Percentiles rank a stretch among this genome's conserved stretches.
Evolutionary conservation across 768 basidiomycete species (phyloP).

Genomic region (Rhodotorula diobovata): DNA sequence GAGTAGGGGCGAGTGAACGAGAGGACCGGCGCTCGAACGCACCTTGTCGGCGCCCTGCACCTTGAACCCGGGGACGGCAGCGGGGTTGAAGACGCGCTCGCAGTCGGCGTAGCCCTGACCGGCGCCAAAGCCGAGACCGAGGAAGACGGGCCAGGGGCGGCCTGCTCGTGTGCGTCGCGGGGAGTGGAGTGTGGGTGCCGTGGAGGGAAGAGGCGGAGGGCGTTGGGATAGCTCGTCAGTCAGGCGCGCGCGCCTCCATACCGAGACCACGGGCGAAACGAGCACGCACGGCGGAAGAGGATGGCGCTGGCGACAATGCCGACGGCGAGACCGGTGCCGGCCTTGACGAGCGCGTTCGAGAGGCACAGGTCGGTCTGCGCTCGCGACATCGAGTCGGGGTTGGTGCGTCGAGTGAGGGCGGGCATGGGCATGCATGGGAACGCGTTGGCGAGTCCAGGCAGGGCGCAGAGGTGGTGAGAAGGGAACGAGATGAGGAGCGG

Average conservation of each 20-base stretch:
- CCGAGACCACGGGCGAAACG: neutral
- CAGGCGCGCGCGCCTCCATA: neutral
- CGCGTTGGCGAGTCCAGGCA: no score
- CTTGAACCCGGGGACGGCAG: constrained; percentile 65
- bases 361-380: constrained; percentile 49
- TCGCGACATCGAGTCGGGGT: neutral
- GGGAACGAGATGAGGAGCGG: no score
- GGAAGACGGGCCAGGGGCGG: constrained; percentile 85
- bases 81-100: constrained; percentile 86
- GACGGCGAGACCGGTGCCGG: constrained; percentile 80
- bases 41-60: constrained; percentile 4
- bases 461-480: constrained; percentile 3
- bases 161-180: constrained; percentile 52
- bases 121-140: constrained; percentile 69
- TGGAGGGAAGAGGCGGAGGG: neutral
- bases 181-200: neutral
- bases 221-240: neutral
- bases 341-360: constrained; percentile 79
- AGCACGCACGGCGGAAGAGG: constrained; percentile 76
- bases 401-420: neutral
- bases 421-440: no score
- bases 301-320: constrained; percentile 86
- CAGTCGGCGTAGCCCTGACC: constrained; percentile 87
- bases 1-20: neutral
- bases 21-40: no score